phyloP scores from a whole-genome alignment of 371 early-diverging fungal species.

The Lichtheimia corymbifera region DNA sequence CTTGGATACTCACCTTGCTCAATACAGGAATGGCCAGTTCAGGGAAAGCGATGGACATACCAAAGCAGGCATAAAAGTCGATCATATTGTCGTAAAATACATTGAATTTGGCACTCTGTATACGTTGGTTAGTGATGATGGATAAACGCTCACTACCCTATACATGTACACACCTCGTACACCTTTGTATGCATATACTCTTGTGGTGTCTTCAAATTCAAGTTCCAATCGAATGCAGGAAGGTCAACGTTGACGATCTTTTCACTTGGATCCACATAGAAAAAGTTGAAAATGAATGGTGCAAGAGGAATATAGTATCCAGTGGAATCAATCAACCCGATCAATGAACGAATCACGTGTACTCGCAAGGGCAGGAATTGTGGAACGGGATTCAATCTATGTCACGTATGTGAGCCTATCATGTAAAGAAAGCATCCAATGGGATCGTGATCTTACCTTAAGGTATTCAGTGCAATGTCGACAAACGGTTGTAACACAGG shows the following conservation, averaged over 20 bases:
- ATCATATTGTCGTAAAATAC: slow-evolving; percentile 69
- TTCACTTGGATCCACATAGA: slow-evolving; percentile 52
- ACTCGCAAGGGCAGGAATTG: slow-evolving; percentile 91
- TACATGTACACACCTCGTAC: slow-evolving; percentile 54
- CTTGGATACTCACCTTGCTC: slow-evolving; percentile 49
- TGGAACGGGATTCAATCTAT: slow-evolving; percentile 79
- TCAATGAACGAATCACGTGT: slow-evolving; percentile 75
- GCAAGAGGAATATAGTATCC: slow-evolving; percentile 49
- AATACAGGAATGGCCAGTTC: slow-evolving; percentile 82
- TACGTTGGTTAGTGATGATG: slow-evolving; percentile 4
- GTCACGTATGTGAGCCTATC: neutral
- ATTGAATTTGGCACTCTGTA: slow-evolving; percentile 70
- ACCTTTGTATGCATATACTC: slow-evolving; percentile 77
- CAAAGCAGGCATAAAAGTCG: slow-evolving; percentile 78
- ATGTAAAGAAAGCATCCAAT: neutral
- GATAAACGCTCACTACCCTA: neutral
- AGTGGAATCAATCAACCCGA: slow-evolving; percentile 61
- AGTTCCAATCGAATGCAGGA: slow-evolving; percentile 70
- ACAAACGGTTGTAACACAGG: slow-evolving; percentile 35
- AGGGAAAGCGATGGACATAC: slow-evolving; percentile 90
- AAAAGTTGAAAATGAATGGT: slow-evolving; percentile 61
- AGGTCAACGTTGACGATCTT: slow-evolving; percentile 63
- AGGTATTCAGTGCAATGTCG: slow-evolving; percentile 34
- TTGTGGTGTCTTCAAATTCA: slow-evolving; percentile 77
- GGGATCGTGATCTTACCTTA: slow-evolving; percentile 18